These are phyloP conservation scores for Apostasia shenzhenica DNA, from an alignment of 106 monocot species.

Conservation along the genomic window DNA sequence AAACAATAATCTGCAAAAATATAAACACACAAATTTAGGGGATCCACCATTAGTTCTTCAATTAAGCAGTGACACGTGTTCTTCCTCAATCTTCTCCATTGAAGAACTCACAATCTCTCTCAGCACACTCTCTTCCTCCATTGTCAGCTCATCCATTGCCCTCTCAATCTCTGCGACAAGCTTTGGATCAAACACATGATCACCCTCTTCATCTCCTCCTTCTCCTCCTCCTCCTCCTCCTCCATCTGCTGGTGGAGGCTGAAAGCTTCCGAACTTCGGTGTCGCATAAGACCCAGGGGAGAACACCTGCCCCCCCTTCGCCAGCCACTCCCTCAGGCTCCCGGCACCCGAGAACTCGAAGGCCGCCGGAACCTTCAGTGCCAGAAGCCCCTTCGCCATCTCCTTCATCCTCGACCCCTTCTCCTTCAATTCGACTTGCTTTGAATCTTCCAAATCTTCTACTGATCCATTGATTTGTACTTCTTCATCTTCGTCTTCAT, in stretches of 20 bases:
- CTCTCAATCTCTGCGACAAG: constrained; percentile 16
- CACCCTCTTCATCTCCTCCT: background rate
- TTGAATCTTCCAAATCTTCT: background rate
- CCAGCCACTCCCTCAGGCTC: constrained; percentile 67
- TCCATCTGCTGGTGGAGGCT: background rate
- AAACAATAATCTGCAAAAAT: no score
- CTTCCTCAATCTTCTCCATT: background rate
- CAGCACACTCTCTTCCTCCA: constrained; percentile 9
- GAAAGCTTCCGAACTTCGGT: constrained; percentile 50
- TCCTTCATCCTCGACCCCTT: constrained; percentile 30
- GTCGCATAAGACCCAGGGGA: constrained; percentile 72
- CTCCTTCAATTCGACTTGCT: background rate
- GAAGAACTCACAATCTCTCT: constrained; percentile 5
- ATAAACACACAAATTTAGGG: no score
- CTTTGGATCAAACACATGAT: constrained; percentile 11
- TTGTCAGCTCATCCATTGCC: constrained; percentile 13
- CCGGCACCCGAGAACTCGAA: constrained; percentile 56
- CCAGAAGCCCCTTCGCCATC: constrained; percentile 37
- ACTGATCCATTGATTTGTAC: background rate
- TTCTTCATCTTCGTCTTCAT: constrained; percentile 13
- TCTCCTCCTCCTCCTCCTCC: background rate
- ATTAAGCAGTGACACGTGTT: no score
- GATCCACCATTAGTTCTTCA: no score
- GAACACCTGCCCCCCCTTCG: constrained; percentile 44
- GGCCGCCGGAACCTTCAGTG: constrained; percentile 21